Conservation (phyloP, 2,329 filamentous ascomycete genomes). For the Coniochaeta sp. region DNA sequence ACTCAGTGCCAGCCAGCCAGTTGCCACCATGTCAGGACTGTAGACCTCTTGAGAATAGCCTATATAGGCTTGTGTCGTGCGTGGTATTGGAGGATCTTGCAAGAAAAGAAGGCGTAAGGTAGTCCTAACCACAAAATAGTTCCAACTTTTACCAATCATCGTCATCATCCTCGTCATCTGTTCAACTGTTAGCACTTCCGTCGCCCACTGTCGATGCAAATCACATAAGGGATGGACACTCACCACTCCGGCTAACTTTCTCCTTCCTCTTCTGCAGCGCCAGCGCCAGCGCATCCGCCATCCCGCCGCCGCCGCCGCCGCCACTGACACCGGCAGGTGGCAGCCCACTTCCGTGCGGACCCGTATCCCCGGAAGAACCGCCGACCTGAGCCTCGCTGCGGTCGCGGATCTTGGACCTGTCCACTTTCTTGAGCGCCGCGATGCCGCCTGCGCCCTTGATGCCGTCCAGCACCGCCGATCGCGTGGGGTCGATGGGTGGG, state of each 20-base stretch:
- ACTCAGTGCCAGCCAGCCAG: neutral
- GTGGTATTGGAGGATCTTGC: neutral
- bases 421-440: conserved; percentile 67
- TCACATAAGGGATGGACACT: conserved; percentile 32
- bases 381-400: conserved; percentile 58
- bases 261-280: conserved; percentile 78
- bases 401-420: conserved; percentile 62
- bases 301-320: conserved; percentile 56
- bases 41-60: neutral
- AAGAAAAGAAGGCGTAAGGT: neutral
- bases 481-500: conserved; percentile 33
- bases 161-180: conserved; percentile 71
- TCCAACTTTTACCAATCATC: conserved; percentile 42
- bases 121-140: neutral
- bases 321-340: conserved; percentile 44
- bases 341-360: conserved; percentile 42
- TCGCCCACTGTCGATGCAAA: conserved; percentile 1
- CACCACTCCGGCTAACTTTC: conserved; percentile 93
- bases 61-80: neutral
- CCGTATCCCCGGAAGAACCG: conserved; percentile 38
- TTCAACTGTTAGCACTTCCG: conserved; percentile 5
- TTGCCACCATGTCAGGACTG: neutral
- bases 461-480: conserved; percentile 58
- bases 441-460: conserved; percentile 66
- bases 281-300: conserved; percentile 77